Conservation (phyloP, 1,139 yeast species). For the Sugiyamaella sp. region DNA sequence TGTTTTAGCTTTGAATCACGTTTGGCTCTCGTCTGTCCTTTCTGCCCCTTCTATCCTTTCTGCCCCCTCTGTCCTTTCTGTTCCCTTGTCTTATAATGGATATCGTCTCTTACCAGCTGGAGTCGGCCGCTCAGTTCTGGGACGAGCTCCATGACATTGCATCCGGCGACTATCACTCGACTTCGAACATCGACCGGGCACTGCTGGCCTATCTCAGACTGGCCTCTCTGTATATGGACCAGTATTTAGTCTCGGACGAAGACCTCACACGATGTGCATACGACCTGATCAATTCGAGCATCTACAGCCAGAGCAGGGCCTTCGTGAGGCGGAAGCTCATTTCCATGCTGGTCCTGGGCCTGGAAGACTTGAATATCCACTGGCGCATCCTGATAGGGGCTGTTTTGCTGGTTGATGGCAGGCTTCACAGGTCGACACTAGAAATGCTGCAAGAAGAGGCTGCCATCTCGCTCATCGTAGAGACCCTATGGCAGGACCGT, state of each 20-base stretch:
- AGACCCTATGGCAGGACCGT: slow-evolving; percentile 42
- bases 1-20: no score
- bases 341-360: slow-evolving; percentile 33
- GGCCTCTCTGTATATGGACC: slow-evolving; percentile 38
- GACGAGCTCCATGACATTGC: slow-evolving; percentile 37
- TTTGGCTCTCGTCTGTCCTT: no score
- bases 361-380: slow-evolving; percentile 28
- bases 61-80: background rate
- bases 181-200: slow-evolving; percentile 33
- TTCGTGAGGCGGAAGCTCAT: slow-evolving; percentile 41
- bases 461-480: slow-evolving; percentile 51
- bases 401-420: slow-evolving; percentile 53
- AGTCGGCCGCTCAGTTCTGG: slow-evolving; percentile 41
- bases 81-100: slow-evolving; percentile 33
- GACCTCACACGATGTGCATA: slow-evolving; percentile 40
- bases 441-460: slow-evolving; percentile 53
- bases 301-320: slow-evolving; percentile 38
- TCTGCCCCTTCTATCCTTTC: no score
- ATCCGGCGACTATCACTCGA: slow-evolving; percentile 36
- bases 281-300: slow-evolving; percentile 37
- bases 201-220: slow-evolving; percentile 36
- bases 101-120: slow-evolving; percentile 39
- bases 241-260: slow-evolving; percentile 38
- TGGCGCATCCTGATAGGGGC: slow-evolving; percentile 50
- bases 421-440: slow-evolving; percentile 47